Conservation (phyloP, 306 rosid genomes). For the Cajanus cajan region DNA sequence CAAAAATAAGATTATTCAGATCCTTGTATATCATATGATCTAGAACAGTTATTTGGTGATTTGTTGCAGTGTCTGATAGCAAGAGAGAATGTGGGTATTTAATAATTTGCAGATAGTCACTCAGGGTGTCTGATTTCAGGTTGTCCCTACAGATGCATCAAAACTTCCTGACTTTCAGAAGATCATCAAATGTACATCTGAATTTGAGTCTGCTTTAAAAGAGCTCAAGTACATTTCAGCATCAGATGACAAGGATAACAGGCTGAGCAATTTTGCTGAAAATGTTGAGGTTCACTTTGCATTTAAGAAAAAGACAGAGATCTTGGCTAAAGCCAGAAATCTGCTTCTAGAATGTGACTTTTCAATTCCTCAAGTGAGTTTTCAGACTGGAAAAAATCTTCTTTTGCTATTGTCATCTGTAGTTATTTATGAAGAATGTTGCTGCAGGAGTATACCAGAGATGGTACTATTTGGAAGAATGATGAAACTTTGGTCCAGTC, state of each 20-base stretch:
- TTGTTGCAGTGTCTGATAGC: conserved; percentile 19
- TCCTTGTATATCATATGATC: not conserved
- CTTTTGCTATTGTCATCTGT: conserved; percentile 20
- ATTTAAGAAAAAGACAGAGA: conserved; percentile 78
- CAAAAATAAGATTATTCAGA: conserved; percentile 2
- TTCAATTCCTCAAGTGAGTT: conserved; percentile 69
- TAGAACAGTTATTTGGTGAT: conserved; percentile 13
- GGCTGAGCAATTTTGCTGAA: conserved; percentile 73
- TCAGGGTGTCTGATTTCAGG: conserved; percentile 56
- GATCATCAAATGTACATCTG: conserved; percentile 62
- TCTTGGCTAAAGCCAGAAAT: conserved; percentile 82
- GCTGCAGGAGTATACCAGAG: conserved; percentile 60
- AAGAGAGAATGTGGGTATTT: not conserved
- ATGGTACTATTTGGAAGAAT: conserved; percentile 47
- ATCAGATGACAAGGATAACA: conserved; percentile 62
- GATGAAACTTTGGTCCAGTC: conserved; percentile 37
- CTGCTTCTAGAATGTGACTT: conserved; percentile 80
- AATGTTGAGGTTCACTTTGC: conserved; percentile 99
- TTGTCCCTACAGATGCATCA: conserved; percentile 93
- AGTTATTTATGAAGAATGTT: conserved; percentile 30
- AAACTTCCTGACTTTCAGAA: conserved; percentile 90
- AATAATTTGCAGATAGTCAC: conserved; percentile 23
- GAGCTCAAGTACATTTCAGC: conserved; percentile 73
- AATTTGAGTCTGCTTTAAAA: conserved; percentile 68
- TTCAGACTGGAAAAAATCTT: conserved; percentile 18